Conservation (phyloP, 768 basidiomycete species). For the Austroboletus festivus region DNA sequence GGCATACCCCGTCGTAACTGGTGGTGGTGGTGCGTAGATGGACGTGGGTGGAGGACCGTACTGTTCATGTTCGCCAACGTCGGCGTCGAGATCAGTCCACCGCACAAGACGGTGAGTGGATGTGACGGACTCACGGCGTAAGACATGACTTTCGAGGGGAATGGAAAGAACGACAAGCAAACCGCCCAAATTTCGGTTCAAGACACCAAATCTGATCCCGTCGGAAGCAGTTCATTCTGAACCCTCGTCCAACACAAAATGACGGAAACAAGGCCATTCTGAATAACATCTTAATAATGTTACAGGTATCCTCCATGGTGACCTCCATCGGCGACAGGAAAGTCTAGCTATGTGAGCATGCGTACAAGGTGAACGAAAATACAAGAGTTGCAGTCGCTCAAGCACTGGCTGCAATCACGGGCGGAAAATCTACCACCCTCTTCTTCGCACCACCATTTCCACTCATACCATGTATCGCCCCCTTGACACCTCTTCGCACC, state of each 20-base stretch:
- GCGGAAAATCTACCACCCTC: constrained; percentile 31
- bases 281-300: constrained; percentile 31
- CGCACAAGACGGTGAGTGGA: too few species aligned
- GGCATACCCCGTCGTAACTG: constrained; percentile 1
- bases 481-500: constrained; percentile 9
- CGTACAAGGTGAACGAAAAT: not conserved
- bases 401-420: constrained; percentile 36
- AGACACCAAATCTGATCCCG: not conserved
- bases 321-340: not conserved
- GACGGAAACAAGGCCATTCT: not conserved
- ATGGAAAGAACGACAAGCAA: constrained; percentile 10
- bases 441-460: constrained; percentile 19
- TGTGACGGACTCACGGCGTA: constrained; percentile 16
- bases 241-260: too few species aligned
- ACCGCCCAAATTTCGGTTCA: not conserved
- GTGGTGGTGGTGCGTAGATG: constrained; percentile 6
- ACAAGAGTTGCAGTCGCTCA: constrained; percentile 8
- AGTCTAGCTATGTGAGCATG: constrained; percentile 16
- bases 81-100: too few species aligned
- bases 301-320: constrained; percentile 34
- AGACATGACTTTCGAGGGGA: constrained; percentile 13
- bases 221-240: not conserved
- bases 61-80: not conserved
- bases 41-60: constrained; percentile 8
- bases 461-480: constrained; percentile 8